Evolutionary conservation across 352 stramenopile species (phyloP).

Genomic region (Pythium phragmiticola): DNA sequence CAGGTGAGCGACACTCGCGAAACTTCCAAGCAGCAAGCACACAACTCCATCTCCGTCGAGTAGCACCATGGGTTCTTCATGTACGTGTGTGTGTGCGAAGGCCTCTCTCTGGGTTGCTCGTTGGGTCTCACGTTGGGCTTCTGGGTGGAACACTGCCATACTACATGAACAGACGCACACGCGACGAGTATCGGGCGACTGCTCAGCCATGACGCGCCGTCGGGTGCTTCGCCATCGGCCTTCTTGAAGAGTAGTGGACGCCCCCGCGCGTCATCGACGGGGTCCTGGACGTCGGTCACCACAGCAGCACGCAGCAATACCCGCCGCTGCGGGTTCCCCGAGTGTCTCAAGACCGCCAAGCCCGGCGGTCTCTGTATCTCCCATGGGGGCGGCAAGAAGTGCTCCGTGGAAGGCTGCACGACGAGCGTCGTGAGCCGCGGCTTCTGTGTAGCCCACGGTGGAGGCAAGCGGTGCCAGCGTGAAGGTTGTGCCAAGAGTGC

Average conservation of each 20-base stretch:
- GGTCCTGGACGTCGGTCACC: background rate
- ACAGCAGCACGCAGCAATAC: slow-evolving; percentile 9
- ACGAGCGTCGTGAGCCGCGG: slow-evolving; percentile 58
- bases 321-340: slow-evolving; percentile 42
- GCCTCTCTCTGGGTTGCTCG: too few relatives aligned
- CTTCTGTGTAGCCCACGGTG: slow-evolving; percentile 60
- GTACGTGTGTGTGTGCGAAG: too few relatives aligned
- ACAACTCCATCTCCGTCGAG: too few relatives aligned
- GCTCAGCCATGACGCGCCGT: too few relatives aligned
- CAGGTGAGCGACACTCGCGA: too few relatives aligned
- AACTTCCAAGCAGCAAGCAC: too few relatives aligned
- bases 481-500: slow-evolving; percentile 50
- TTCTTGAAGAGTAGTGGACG: background rate
- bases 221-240: too few relatives aligned
- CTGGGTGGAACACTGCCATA: background rate
- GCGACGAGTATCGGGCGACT: slow-evolving; percentile 4
- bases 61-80: too few relatives aligned
- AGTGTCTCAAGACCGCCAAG: slow-evolving; percentile 49
- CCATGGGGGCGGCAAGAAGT: slow-evolving; percentile 56
- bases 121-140: background rate
- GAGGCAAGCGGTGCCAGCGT: slow-evolving; percentile 54
- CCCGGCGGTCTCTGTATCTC: slow-evolving; percentile 53
- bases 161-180: slow-evolving; percentile 6
- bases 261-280: background rate
- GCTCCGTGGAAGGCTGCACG: slow-evolving; percentile 43